Conservation (phyloP, 2,329 filamentous ascomycete genomes). For the Pseudogymnoascus sp. region DNA sequence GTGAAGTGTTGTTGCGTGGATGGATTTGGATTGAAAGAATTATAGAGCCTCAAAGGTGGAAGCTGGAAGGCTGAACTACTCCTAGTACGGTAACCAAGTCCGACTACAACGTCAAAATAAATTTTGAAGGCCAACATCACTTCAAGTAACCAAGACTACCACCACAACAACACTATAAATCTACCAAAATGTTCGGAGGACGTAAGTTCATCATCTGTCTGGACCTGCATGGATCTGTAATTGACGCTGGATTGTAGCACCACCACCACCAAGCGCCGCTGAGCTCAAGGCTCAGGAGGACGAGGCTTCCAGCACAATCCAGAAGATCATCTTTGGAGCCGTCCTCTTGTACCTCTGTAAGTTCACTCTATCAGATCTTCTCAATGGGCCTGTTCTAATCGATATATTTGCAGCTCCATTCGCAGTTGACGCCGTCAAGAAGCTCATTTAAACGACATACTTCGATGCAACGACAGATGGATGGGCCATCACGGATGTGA, state of each 20-base stretch:
- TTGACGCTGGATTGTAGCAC: constrained; percentile 31
- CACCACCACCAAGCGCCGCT: constrained; percentile 60
- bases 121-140: constrained; percentile 8
- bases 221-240: neutral
- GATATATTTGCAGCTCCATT: constrained; percentile 40
- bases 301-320: constrained; percentile 58
- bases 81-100: constrained; percentile 8
- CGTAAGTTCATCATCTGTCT: constrained; percentile 36
- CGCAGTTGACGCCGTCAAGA: constrained; percentile 44
- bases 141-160: neutral
- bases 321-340: constrained; percentile 57
- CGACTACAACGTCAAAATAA: constrained; percentile 11
- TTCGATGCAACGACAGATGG: neutral
- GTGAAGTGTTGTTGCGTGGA: constrained; percentile 4
- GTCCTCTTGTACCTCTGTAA: constrained; percentile 69
- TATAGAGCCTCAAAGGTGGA: constrained; percentile 8
- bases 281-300: constrained; percentile 64
- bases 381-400: neutral
- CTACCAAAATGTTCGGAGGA: constrained; percentile 53
- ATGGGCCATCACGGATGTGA: constrained; percentile 7
- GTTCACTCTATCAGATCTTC: constrained; percentile 27
- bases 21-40: constrained; percentile 5
- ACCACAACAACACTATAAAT: constrained; percentile 8
- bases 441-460: constrained; percentile 34
- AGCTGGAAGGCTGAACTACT: constrained; percentile 7